Conservation (phyloP, 805 yeast genomes). For the Saturnispora hagleri region DNA sequence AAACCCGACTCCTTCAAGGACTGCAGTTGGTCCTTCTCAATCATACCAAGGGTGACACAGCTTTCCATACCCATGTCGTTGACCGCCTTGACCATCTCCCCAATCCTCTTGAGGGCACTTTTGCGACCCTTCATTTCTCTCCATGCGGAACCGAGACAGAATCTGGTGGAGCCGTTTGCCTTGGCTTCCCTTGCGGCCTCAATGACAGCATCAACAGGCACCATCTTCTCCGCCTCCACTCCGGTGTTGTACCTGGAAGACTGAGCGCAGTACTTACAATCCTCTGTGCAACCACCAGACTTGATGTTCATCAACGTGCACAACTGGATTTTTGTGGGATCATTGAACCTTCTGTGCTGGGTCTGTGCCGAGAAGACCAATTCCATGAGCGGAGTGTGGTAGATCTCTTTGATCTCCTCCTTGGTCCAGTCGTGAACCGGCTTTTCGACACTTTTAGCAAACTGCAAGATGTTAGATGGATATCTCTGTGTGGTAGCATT, state of each 20-base stretch:
- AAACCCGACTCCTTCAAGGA: slow-evolving; percentile 57
- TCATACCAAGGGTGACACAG: slow-evolving; percentile 78
- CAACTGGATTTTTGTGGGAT: slow-evolving; percentile 61
- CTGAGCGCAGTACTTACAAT: slow-evolving; percentile 76
- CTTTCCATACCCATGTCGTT: slow-evolving; percentile 57
- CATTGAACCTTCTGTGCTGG: slow-evolving; percentile 59
- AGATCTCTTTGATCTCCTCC: slow-evolving; percentile 49
- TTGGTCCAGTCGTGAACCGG: slow-evolving; percentile 46
- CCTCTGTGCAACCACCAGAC: slow-evolving; percentile 76
- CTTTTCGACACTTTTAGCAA: slow-evolving; percentile 2
- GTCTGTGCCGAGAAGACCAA: slow-evolving; percentile 50
- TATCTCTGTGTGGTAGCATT: not conserved
- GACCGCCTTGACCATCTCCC: slow-evolving; percentile 55
- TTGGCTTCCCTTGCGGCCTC: slow-evolving; percentile 58
- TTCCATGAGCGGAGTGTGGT: slow-evolving; percentile 57
- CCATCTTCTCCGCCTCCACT: slow-evolving; percentile 56
- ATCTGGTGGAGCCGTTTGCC: slow-evolving; percentile 63
- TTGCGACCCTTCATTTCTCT: slow-evolving; percentile 76
- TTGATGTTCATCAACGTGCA: slow-evolving; percentile 70
- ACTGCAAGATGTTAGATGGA: not conserved
- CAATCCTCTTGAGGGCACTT: slow-evolving; percentile 51
- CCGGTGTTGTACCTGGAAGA: slow-evolving; percentile 63
- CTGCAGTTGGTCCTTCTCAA: slow-evolving; percentile 53
- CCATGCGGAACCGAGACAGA: slow-evolving; percentile 87
- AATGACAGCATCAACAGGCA: slow-evolving; percentile 52